Evolutionary conservation across 1,139 yeast species (phyloP).

Genomic region (Blastobotrys serpentis): DNA sequence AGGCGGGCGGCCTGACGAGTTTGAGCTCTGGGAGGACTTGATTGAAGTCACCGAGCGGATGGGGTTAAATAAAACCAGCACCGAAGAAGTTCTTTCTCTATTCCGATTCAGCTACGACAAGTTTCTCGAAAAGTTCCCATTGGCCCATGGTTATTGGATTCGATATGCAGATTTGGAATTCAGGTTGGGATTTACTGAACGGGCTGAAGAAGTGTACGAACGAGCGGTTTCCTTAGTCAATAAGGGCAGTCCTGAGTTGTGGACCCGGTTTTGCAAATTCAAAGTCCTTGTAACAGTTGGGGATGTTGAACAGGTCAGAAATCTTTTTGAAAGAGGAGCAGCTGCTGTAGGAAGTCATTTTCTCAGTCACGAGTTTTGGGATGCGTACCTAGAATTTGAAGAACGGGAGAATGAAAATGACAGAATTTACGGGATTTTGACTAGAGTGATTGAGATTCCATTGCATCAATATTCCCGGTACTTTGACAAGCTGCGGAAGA

Average conservation of each 20-base stretch:
- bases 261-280: constrained; percentile 67
- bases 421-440: constrained; percentile 46
- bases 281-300: constrained; percentile 40
- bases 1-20: constrained; percentile 41
- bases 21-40: constrained; percentile 51
- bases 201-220: constrained; percentile 52
- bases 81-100: constrained; percentile 42
- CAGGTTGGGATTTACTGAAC: constrained; percentile 53
- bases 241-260: constrained; percentile 57
- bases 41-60: constrained; percentile 39
- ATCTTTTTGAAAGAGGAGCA: constrained; percentile 64
- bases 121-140: constrained; percentile 64
- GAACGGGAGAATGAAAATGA: constrained; percentile 39
- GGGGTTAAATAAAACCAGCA: constrained; percentile 49
- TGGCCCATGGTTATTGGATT: constrained; percentile 75
- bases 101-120: constrained; percentile 54
- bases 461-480: constrained; percentile 70
- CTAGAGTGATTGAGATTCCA: constrained; percentile 69
- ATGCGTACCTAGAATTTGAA: constrained; percentile 60
- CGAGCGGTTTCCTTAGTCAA: constrained; percentile 54
- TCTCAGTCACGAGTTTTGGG: constrained; percentile 73
- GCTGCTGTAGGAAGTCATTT: constrained; percentile 67
- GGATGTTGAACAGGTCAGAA: constrained; percentile 24
- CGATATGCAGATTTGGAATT: constrained; percentile 69
- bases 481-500: constrained; percentile 36